A percentile compares a stretch with the other conserved stretches of the same genome.
phyloP scores from a whole-genome alignment of 306 rosid genomes.

The Cotoneaster glaucophyllus region DNA sequence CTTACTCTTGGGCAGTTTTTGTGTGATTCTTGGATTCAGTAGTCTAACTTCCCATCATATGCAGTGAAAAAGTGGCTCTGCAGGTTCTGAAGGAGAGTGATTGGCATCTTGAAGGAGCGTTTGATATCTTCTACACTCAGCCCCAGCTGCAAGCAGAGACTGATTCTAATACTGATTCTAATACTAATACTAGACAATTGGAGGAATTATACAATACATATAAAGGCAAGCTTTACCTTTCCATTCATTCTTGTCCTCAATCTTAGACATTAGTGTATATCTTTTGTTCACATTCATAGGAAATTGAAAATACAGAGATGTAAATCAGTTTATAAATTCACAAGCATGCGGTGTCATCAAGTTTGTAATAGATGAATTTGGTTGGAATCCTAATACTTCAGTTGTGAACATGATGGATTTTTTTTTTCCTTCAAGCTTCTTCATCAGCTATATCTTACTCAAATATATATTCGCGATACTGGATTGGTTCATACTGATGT shows the following conservation, averaged over 20 bases:
- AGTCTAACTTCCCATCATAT: neutral
- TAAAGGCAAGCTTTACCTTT: constrained; percentile 62
- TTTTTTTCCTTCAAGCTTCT: neutral
- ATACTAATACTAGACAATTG: constrained; percentile 77
- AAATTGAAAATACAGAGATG: neutral
- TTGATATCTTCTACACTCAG: constrained; percentile 92
- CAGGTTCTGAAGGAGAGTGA: constrained; percentile 88
- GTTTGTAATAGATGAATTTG: neutral
- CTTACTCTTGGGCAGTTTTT: neutral
- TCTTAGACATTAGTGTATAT: neutral
- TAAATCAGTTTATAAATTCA: neutral
- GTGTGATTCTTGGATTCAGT: neutral
- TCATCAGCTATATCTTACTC: neutral
- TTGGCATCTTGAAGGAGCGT: constrained; percentile 99
- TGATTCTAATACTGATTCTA: constrained; percentile 23
- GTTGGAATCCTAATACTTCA: neutral
- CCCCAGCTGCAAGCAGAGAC: constrained; percentile 69
- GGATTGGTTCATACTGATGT: neutral
- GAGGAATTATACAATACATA: constrained; percentile 96
- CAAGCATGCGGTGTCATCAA: neutral
- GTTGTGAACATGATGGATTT: neutral
- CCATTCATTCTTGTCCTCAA: neutral
- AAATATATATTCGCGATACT: neutral
- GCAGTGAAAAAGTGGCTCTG: constrained; percentile 83
- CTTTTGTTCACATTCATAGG: neutral